These are phyloP conservation scores for Oxyria digyna DNA, from an alignment of 148 eudicot genomes.

Conservation along the genomic window DNA sequence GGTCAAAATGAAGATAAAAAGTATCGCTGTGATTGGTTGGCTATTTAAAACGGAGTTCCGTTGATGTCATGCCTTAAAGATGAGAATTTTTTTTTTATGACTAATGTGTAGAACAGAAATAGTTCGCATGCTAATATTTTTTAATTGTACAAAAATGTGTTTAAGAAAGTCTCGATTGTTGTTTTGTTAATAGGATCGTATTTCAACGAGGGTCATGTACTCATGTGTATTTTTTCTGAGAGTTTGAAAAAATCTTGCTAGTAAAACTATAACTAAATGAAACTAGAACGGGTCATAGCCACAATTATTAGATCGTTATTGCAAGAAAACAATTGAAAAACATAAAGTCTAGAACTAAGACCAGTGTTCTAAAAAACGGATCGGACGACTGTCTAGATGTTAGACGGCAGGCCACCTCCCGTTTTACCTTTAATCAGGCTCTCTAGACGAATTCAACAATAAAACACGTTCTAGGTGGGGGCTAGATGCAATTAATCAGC, in stretches of 20 bases:
- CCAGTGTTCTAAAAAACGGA: too few relatives aligned
- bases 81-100: neutral
- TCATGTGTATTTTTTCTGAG: neutral
- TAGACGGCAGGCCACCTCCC: too few relatives aligned
- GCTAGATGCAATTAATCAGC: too few relatives aligned
- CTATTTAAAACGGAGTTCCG: neutral
- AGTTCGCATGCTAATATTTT: neutral
- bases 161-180: neutral
- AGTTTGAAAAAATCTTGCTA: neutral
- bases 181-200: neutral
- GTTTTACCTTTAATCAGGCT: too few relatives aligned
- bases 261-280: neutral
- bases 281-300: neutral
- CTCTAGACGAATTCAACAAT: too few relatives aligned
- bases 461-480: too few relatives aligned
- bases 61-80: neutral
- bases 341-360: neutral
- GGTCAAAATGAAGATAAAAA: neutral
- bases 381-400: too few relatives aligned
- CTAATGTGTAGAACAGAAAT: neutral
- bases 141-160: neutral
- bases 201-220: neutral
- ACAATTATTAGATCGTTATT: neutral
- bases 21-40: neutral
- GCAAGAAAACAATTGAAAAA: neutral